A percentile compares a stretch with the other conserved stretches of the same genome.
phyloP scores from a whole-genome alignment of 805 yeast genomes.

The Nakazawaea ernobii region DNA sequence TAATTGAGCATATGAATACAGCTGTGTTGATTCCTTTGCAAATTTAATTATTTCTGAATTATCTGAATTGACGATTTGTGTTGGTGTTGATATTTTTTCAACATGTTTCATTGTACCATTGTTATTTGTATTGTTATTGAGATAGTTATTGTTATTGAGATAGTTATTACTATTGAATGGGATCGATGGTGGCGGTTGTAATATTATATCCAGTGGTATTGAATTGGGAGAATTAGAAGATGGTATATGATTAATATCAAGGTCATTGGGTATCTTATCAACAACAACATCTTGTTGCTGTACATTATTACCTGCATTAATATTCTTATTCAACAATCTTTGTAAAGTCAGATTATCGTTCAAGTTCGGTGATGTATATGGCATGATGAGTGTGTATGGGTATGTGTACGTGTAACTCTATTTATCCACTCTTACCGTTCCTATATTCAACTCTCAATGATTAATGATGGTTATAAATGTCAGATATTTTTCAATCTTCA shows the following conservation, averaged over 20 bases:
- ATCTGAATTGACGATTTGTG: not conserved
- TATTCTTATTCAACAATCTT: not conserved
- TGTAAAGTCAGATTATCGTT: not conserved
- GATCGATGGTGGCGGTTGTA: too few relatives aligned
- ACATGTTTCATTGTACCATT: not conserved
- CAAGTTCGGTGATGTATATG: conserved; percentile 7
- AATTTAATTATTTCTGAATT: conserved; percentile 46
- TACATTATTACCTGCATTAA: not conserved
- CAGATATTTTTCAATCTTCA: too few relatives aligned
- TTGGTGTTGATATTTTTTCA: conserved; percentile 2
- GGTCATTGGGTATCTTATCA: too few relatives aligned
- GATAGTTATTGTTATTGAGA: too few relatives aligned
- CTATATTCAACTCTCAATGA: too few relatives aligned
- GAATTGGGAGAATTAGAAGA: not conserved
- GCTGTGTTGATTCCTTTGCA: conserved; percentile 76
- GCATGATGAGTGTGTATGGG: too few relatives aligned
- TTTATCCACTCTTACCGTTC: too few relatives aligned
- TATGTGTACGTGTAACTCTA: too few relatives aligned
- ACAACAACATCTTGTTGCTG: too few relatives aligned
- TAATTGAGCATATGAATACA: conserved; percentile 78
- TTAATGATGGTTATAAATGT: too few relatives aligned
- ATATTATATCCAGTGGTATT: not conserved
- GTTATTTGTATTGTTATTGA: too few relatives aligned
- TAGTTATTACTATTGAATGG: too few relatives aligned
- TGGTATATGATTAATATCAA: not conserved